Evolutionary conservation across 768 basidiomycete genomes (phyloP), one percentile per base, ranked within the genome.

Genomic region (Kwoniella dejecticola): DNA sequence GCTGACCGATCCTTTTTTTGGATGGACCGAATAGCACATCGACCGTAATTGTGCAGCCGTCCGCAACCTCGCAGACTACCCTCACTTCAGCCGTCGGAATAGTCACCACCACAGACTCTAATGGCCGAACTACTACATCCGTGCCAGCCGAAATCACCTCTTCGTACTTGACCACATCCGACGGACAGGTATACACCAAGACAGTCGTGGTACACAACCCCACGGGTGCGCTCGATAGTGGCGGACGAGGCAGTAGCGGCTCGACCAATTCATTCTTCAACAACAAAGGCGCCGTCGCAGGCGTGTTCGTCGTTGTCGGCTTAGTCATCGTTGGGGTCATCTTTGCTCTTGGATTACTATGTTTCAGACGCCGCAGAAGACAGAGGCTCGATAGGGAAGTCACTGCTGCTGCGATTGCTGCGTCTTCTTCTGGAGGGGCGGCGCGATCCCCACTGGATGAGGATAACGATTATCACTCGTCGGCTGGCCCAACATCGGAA

Each of bases 281-380:
- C 54, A 90, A 90, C 72, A 85, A 81, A 41, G 85, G 86, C 2
- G 86, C 86, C 6, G 86, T 89, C 10, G 85, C 86, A 1, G 89
- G 87, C 3, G 84, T 86, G n/a, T 90, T 91, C 75, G 82, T 88
- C 5, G 85, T 83, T 10, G 83, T 87, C 15, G 94, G 92, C 8
- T 71, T 91, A 19, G 66, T 87, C 12, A 69, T 82, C 6, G 76
- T 83, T 7, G 83, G 83, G 7, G 61, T 82, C 10, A 64, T 83
- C 26, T 82, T 83, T 72, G 77, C 80, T 30, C 72, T 80, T 31
- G 70, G 83, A 19, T 82, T 83, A 69, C 65, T 81, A 44, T 79
- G 78, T 60, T 67, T 79, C 59, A 54, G 80, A 17, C 55, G 79
- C 21, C 70, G 77, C 52, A 57, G 78, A 45, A 70, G 77, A 36